Conservation (phyloP, 495 filamentous ascomycete genomes). For the Podospora comata region DNA sequence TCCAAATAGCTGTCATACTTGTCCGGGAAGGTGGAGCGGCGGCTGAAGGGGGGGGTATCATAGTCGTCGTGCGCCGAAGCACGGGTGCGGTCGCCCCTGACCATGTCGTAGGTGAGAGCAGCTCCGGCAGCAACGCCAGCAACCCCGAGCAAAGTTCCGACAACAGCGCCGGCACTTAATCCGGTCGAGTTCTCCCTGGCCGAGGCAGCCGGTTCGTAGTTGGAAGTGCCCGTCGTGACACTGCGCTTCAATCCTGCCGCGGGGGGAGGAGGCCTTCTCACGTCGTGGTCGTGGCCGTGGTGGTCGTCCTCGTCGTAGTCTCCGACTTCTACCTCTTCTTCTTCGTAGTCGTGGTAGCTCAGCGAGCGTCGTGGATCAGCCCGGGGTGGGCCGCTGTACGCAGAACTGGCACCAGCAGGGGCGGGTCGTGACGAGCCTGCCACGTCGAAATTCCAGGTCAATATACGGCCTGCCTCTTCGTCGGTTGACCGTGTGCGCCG, state of each 20-base stretch:
- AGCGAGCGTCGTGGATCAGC: constrained; percentile 26
- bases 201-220: constrained; percentile 32
- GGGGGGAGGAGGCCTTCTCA: constrained; percentile 7
- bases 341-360: constrained; percentile 16
- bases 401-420: constrained; percentile 18
- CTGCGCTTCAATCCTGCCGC: constrained; percentile 34
- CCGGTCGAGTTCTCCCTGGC: constrained; percentile 38
- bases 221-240: constrained; percentile 35
- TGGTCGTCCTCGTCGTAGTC: constrained; percentile 6
- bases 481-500: constrained; percentile 36
- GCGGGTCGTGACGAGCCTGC: constrained; percentile 24
- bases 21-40: constrained; percentile 40
- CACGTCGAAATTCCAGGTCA: constrained; percentile 51
- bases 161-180: constrained; percentile 40
- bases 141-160: constrained; percentile 63
- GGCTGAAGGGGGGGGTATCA: constrained; percentile 29
- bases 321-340: not conserved
- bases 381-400: constrained; percentile 24
- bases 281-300: constrained; percentile 22
- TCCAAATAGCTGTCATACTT: constrained; percentile 35
- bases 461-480: constrained; percentile 45
- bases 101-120: constrained; percentile 69
- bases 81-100: constrained; percentile 52
- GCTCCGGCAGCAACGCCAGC: constrained; percentile 79
- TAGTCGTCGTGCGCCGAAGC: constrained; percentile 41